phyloP scores from a whole-genome alignment of 345 rosid species.

The Luvunga scandens region DNA sequence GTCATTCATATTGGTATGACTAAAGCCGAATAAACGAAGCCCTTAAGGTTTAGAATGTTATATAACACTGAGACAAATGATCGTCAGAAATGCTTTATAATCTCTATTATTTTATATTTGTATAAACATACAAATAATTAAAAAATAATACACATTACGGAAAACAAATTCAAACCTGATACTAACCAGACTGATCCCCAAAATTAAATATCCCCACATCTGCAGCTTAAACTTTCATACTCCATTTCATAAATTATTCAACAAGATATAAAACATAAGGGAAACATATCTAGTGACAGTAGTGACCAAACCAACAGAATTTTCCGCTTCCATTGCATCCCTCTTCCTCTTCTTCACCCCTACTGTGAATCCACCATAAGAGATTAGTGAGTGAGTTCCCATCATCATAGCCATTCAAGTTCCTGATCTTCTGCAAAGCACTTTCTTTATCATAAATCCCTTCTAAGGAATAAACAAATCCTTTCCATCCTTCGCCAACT shows the following conservation, averaged over 20 bases:
- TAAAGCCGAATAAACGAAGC: background rate
- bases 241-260: background rate
- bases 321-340: constrained; percentile 46
- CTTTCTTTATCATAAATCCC: constrained; percentile 59
- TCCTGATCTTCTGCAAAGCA: constrained; percentile 59
- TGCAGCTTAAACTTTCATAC: background rate
- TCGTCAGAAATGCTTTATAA: background rate
- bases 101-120: background rate
- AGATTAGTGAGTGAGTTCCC: constrained; percentile 81
- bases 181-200: background rate
- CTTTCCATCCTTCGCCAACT: constrained; percentile 95
- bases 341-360: constrained; percentile 39
- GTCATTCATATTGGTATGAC: background rate
- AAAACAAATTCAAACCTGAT: background rate
- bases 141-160: background rate
- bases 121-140: background rate
- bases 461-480: constrained; percentile 80
- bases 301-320: constrained; percentile 69
- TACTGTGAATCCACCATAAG: constrained; percentile 90
- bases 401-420: constrained; percentile 59
- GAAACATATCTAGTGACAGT: constrained; percentile 46
- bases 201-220: background rate
- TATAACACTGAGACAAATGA: background rate
- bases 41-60: background rate
- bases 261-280: background rate